Conservation (phyloP, 805 yeast species). For the Blastobotrys muscicola region DNA sequence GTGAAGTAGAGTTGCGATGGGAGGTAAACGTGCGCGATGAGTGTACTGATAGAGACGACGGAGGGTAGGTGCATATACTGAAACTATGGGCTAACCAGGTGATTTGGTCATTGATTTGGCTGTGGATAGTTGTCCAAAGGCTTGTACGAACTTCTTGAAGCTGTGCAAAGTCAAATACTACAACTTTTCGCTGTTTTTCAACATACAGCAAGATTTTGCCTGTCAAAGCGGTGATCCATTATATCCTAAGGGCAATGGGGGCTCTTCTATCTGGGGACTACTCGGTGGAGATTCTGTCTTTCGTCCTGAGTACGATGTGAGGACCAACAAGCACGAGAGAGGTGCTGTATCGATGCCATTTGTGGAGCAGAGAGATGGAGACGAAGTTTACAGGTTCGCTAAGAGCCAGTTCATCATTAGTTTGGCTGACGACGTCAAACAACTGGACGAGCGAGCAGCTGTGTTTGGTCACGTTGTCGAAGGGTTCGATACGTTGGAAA, state of each 20-base stretch:
- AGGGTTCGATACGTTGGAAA: constrained; percentile 38
- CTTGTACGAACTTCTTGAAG: constrained; percentile 41
- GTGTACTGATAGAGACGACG: constrained; percentile 35
- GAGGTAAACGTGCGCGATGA: constrained; percentile 21
- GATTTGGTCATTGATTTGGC: constrained; percentile 43
- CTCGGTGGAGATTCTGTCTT: constrained; percentile 7
- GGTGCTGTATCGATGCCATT: constrained; percentile 32
- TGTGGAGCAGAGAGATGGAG: neutral
- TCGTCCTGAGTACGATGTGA: constrained; percentile 16
- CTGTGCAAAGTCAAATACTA: constrained; percentile 45
- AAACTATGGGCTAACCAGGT: constrained; percentile 27
- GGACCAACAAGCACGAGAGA: constrained; percentile 16
- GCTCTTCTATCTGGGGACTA: constrained; percentile 28
- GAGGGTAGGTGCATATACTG: constrained; percentile 22
- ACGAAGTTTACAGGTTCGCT: constrained; percentile 16
- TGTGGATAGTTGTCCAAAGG: constrained; percentile 29
- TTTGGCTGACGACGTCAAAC: constrained; percentile 23
- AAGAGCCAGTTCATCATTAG: constrained; percentile 34
- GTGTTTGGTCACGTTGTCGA: constrained; percentile 46
- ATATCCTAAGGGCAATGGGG: constrained; percentile 32
- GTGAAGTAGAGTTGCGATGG: too few species aligned
- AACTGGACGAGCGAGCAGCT: constrained; percentile 21
- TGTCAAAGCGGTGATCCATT: constrained; percentile 42
- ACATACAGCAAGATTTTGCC: constrained; percentile 32
- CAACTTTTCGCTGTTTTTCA: constrained; percentile 42